Base-by-base conservation (phyloP, 2,329 filamentous ascomycete genomes). In the Colletotrichum abscissum region DNA sequence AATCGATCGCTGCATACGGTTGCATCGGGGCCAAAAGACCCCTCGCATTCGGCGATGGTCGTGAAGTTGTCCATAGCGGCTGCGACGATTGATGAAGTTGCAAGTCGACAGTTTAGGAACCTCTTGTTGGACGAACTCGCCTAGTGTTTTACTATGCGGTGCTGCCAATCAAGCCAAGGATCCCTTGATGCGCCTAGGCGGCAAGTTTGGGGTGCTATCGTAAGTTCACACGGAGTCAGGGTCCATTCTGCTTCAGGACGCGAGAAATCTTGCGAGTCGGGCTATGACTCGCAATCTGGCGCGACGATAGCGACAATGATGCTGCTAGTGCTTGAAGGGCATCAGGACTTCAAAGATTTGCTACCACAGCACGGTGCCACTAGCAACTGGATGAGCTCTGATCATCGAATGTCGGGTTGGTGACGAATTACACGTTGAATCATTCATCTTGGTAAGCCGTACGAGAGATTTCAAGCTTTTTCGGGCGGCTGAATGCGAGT, bases 1-100 rank as follows among this genome's bases (percentile, higher is more conserved):
- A 86, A 86, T 19, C 84, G 78, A 52, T 83, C 80, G 24, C 84
- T 83, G 22, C 84, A 83, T 6, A 4, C 11, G 22, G 28, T 59
- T 30, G 35, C 46, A 14, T 67, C 69, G 9, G 80, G 79, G 1
- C 80, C 79, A 24, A 81, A 80, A 5, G 69, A 58, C 0, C 42
- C 3, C 16, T 78, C 69, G 42, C 70, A 73, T n/a, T 69, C 55
- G 24, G 59, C 54, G 33, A 69, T 59, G 35, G 60, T 12, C 7
- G 65, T 69, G 59, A 69, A 63, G 26, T 73, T 73, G 19, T 69
- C 54, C 66, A 69, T 69, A 5, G 30, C 22, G 38, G 46, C 24
- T 19, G 11, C 24, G 4, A n/a, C 14, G 11, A 24, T 16, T 49
- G 16, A 8, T 12, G 16, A n/a, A 14, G 30, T 26, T 49, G 26